Percentiles rank a stretch among this genome's conserved stretches.
phyloP scores from a whole-genome alignment of 2,329 filamentous ascomycete species.

The Beauveria rudraprayagi region DNA sequence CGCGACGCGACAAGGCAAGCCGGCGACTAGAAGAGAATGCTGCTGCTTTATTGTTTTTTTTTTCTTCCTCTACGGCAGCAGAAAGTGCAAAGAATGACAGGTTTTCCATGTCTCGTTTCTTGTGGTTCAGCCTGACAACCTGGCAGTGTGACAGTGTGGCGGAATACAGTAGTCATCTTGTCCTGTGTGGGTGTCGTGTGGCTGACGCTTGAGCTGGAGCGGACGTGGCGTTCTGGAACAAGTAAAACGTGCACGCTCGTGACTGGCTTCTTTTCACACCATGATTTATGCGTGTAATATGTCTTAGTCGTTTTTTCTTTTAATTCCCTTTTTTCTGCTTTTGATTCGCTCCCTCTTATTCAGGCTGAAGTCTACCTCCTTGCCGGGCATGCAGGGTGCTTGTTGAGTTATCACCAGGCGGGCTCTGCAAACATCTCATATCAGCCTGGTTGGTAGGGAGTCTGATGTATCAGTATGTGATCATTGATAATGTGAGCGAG shows the following conservation, averaged over 20 bases:
- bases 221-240: background rate
- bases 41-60: no score
- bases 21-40: background rate
- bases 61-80: no score
- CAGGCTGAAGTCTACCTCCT: background rate
- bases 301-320: background rate
- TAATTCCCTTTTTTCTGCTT: background rate
- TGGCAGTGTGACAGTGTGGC: no score
- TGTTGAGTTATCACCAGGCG: no score
- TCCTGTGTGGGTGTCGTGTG: background rate
- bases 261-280: background rate
- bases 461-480: background rate
- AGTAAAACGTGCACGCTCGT: constrained; percentile 2
- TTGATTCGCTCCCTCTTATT: background rate
- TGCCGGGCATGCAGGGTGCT: no score
- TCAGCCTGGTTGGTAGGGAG: background rate
- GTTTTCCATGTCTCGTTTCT: no score
- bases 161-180: no score
- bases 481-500: background rate
- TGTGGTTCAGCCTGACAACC: no score
- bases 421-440: no score
- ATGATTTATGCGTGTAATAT: background rate
- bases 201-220: background rate
- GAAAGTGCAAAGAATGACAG: no score
- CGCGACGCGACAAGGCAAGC: no score